A percentile compares a stretch with the other conserved stretches of the same genome.
Evolutionary conservation across 2,329 filamentous ascomycete genomes (phyloP).

Genomic region (Coniochaeta sp.): DNA sequence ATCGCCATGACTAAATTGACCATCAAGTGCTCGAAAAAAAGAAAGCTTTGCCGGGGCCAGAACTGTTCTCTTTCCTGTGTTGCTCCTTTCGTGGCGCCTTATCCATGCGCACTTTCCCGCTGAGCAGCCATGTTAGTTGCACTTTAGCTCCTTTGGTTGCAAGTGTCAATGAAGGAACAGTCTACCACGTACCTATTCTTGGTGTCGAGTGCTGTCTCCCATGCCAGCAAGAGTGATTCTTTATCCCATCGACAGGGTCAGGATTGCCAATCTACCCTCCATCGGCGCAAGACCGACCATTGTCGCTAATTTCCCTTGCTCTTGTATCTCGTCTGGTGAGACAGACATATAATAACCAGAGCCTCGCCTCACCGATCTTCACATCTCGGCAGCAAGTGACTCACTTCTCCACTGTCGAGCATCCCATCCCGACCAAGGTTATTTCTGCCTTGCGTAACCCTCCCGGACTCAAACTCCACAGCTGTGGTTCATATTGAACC

Average conservation of each 20-base stretch:
- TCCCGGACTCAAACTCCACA: not conserved
- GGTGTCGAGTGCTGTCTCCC: not conserved
- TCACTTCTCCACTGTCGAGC: constrained; percentile 26
- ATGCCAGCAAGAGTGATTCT: not conserved
- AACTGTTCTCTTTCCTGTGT: constrained; percentile 1
- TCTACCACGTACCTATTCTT: not conserved
- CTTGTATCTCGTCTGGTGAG: not conserved
- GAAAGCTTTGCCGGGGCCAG: not conserved
- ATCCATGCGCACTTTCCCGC: constrained; percentile 10
- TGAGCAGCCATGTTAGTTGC: not conserved
- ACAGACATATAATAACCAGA: constrained; percentile 28
- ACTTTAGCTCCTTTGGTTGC: not conserved
- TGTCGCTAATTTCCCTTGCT: not conserved
- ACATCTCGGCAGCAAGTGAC: constrained; percentile 25
- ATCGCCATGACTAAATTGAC: constrained; percentile 12
- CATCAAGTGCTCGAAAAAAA: constrained; percentile 6
- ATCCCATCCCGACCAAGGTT: constrained; percentile 16
- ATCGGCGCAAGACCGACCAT: not conserved
- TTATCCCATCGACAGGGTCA: not conserved
- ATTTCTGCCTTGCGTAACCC: constrained; percentile 10
- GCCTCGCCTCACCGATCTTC: constrained; percentile 32
- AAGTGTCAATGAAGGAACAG: not conserved
- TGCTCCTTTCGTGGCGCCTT: constrained; percentile 9
- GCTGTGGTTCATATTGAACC: constrained; percentile 13
- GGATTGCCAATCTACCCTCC: not conserved